Evolutionary conservation across 2,329 filamentous ascomycete species (phyloP).

Genomic region (Phialophora macrospora): DNA sequence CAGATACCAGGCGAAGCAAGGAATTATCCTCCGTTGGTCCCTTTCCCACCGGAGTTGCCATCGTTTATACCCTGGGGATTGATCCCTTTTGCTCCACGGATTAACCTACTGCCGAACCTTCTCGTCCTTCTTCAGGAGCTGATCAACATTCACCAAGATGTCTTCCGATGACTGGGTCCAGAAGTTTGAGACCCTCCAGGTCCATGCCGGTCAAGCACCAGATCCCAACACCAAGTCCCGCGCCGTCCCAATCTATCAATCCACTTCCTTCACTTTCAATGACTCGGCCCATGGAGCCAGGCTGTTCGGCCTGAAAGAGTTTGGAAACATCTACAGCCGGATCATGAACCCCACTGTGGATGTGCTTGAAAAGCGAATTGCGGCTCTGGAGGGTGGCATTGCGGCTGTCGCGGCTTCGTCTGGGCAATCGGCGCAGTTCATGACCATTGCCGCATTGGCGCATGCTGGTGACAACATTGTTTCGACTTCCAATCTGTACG

Average conservation of each 20-base stretch:
- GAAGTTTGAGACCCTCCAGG: slow-evolving; percentile 82
- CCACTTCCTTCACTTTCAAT: slow-evolving; percentile 92
- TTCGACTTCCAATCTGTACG: slow-evolving; percentile 82
- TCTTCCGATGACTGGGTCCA: slow-evolving; percentile 44
- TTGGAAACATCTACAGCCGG: slow-evolving; percentile 96
- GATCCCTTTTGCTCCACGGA: neutral
- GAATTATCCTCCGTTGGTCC: neutral
- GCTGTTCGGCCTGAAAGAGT: slow-evolving; percentile 95
- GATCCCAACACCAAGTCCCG: slow-evolving; percentile 83
- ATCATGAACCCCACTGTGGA: slow-evolving; percentile 96
- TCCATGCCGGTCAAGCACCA: slow-evolving; percentile 80
- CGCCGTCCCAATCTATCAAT: slow-evolving; percentile 94
- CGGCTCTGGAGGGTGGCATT: slow-evolving; percentile 73
- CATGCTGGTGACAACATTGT: slow-evolving; percentile 87
- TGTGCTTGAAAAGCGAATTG: slow-evolving; percentile 79
- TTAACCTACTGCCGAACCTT: neutral
- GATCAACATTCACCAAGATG: slow-evolving; percentile 40
- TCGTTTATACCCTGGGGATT: neutral
- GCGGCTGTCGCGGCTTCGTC: slow-evolving; percentile 65
- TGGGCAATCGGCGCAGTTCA: slow-evolving; percentile 86
- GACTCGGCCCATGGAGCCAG: slow-evolving; percentile 93
- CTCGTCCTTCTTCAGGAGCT: neutral
- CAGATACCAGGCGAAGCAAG: neutral
- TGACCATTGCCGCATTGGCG: slow-evolving; percentile 76
- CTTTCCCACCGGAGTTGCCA: neutral